Evolutionary conservation across 345 rosid species (phyloP), one percentile per base, ranked within the genome.

Genomic region (Syzygium grande): DNA sequence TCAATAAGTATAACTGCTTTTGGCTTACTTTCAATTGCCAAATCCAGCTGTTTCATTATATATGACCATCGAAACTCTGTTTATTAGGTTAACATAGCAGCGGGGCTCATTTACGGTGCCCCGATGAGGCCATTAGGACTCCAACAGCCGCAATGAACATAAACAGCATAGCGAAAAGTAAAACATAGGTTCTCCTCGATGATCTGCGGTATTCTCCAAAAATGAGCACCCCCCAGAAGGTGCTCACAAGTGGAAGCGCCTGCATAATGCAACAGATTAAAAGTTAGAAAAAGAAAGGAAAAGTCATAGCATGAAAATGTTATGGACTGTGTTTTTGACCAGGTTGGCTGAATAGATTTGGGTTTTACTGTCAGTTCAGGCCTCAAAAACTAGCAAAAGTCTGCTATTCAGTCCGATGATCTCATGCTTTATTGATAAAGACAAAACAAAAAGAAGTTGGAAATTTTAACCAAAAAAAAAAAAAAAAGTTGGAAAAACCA

Each of bases 221-320:
- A 73, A 97, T 78, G 59, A 96, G 52, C 78, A 97, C 90, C 10
- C 98, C 99, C 98, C 96, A 97, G 87, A 97, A 95, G 3, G 99
- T 97, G 92, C 96, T 94, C 86, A 97, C 99, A 19, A 97, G 93
- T 22, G 99, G 98, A 88, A 97, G 95, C 90, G 98, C 97, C 99
- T 97, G 95, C 58, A 79, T 55, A 78, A 68, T 87, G 89, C 86
- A 88, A 59, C 90, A 49, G 43, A 73, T 34, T 16, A 46, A 25
- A 87, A 59, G 56, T 58, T 86, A 80, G 27, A 43, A 87, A 80
- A 53, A 34, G 51, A 38, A 43, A 56, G 27, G 27, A 83, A 17
- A 12, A 17, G 49, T 34, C 80, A 38, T 19, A 17, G 87, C 30
- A 63, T 56, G 41, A 41, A 85, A 85, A 53, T 53, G 61, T 52